These are phyloP conservation scores for Botrytis deweyae DNA, from an alignment of 2,329 filamentous ascomycete genomes.

Conservation along the genomic window DNA sequence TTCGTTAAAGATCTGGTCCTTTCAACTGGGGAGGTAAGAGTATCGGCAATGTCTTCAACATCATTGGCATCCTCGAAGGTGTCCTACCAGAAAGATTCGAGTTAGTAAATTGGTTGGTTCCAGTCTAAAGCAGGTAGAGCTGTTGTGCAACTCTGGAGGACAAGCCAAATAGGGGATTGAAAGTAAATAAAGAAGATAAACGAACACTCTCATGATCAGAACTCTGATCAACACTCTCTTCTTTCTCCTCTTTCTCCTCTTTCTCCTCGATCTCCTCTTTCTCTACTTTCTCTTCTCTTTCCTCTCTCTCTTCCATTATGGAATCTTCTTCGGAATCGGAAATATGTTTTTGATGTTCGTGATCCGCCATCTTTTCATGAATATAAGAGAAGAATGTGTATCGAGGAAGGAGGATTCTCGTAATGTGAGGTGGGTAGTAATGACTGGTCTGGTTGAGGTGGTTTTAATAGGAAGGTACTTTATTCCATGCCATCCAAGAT, in stretches of 20 bases:
- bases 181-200: conserved; percentile 14
- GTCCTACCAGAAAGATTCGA: conserved; percentile 50
- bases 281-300: conserved; percentile 20
- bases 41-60: conserved; percentile 38
- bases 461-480: conserved; percentile 10
- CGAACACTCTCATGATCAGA: conserved; percentile 32
- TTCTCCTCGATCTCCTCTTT: conserved; percentile 9
- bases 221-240: conserved; percentile 22
- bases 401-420: conserved; percentile 1
- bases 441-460: not conserved
- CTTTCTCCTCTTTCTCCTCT: conserved; percentile 21
- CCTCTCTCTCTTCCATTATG: conserved; percentile 22
- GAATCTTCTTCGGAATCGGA: conserved; percentile 27
- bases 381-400: not conserved
- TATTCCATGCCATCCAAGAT: conserved; percentile 1
- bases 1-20: conserved; percentile 42
- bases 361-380: conserved; percentile 3
- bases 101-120: conserved; percentile 23
- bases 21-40: conserved; percentile 29
- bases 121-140: conserved; percentile 20
- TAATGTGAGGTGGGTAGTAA: not conserved
- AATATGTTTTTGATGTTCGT: conserved; percentile 23
- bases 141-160: conserved; percentile 28
- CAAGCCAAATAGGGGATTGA: conserved; percentile 11
- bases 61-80: conserved; percentile 82